Evolutionary conservation across 2,329 filamentous ascomycete species (phyloP), one percentile per base, ranked within the genome.

Genomic region (Alternaria novae-zelandiae): DNA sequence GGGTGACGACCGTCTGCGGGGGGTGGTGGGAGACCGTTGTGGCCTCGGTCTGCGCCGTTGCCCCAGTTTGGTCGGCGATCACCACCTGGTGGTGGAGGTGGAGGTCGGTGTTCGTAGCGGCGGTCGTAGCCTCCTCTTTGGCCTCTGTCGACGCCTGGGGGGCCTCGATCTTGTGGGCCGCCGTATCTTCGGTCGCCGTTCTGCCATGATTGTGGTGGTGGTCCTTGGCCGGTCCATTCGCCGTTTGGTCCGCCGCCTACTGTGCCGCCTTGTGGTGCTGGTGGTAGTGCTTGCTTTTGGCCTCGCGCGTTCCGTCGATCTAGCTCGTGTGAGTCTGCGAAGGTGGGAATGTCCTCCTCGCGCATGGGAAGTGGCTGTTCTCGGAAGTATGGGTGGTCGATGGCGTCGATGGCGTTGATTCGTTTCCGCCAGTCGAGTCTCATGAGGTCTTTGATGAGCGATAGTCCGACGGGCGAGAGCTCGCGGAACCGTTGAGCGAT

Each of bases 311-410:
- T 96, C 78, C 94, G 89, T 54, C 95, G 88, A 78, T 99, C 96
- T n/a, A 98, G 85, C 80, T 99, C 96, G 80, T 99, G 96, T 47
- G 94, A 97, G 74, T 97, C 95, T 76, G 97, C 93, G 74, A 97
- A 98, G 15, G 84, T 87, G 3, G 96, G 96, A n/a, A 99, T 87
- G 54, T 98, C 94, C 67, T 91, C 90, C 1, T 96, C 93, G 59
- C 88, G 87, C 43, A 94, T 89, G 9, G 96, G 96, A 5, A 91
- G 84, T 5, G 96, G 96, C 1, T 87, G 81, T 60, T 88, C 91
- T 65, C 88, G 90, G 83, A 99, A 98, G 80, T 97, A 99, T 1
- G 93, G 89, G 74, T 99, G 96, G 67, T 96, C 88, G 21, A 99
- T 83, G 1, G 96, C 96, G 81, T 99, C 96, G 25, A 96, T 91